phyloP scores from a whole-genome alignment of 148 eudicot genomes.

The Polygonum maritimum region DNA sequence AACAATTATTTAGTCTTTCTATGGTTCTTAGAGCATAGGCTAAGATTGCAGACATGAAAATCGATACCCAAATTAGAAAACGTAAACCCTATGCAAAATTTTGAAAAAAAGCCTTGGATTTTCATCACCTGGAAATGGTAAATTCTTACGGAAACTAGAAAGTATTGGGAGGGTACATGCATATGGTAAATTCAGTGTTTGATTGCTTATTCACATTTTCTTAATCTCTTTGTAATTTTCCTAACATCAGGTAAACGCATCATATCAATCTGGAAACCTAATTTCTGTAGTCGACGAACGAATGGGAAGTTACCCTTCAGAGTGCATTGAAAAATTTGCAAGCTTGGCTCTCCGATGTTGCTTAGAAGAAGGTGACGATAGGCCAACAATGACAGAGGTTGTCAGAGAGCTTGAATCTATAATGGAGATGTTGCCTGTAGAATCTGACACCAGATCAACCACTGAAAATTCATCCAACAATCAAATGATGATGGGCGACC shows the following conservation, averaged over 20 bases:
- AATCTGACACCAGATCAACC: constrained; percentile 14
- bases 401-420: constrained; percentile 69
- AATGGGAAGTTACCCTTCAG: constrained; percentile 58
- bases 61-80: background rate
- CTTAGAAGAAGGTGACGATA: constrained; percentile 43
- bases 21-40: too few species aligned
- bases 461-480: constrained; percentile 22
- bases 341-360: constrained; percentile 54
- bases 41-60: background rate
- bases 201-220: background rate
- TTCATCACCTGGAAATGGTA: too few species aligned
- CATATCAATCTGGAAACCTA: constrained; percentile 42
- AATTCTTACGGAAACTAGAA: too few species aligned
- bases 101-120: too few species aligned
- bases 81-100: too few species aligned
- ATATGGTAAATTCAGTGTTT: background rate
- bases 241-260: constrained; percentile 38
- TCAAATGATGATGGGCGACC: constrained; percentile 17
- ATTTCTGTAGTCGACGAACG: constrained; percentile 45
- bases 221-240: background rate
- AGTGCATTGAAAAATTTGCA: constrained; percentile 51
- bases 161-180: too few species aligned
- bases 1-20: too few species aligned
- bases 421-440: constrained; percentile 34
- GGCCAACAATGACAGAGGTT: constrained; percentile 70